Conservation (phyloP, 805 yeast species). For the Zygosaccharomyces bisporus region DNA sequence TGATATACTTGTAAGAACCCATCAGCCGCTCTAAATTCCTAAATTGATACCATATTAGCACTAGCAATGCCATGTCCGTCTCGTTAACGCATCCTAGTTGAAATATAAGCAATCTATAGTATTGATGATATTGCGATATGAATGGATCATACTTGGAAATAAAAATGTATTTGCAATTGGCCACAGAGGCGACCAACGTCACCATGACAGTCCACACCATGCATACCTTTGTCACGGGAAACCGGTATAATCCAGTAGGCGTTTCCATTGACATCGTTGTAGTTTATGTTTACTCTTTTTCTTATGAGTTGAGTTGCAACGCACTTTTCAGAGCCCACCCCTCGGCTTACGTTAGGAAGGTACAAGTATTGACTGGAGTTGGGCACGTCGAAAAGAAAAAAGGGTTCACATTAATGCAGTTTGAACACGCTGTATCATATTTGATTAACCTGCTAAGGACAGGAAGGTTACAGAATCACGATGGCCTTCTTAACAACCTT, state of each 20-base stretch:
- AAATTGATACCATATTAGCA: constrained; percentile 47
- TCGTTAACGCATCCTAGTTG: constrained; percentile 57
- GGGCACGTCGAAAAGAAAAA: not conserved
- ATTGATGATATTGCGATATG: constrained; percentile 51
- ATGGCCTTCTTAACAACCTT: constrained; percentile 24
- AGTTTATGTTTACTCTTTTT: not conserved
- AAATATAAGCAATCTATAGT: constrained; percentile 49
- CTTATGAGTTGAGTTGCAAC: not conserved
- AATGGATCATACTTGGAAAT: constrained; percentile 43
- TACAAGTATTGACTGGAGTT: not conserved
- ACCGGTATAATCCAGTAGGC: constrained; percentile 23
- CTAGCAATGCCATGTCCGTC: constrained; percentile 48
- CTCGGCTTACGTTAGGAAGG: not conserved
- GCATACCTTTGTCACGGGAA: constrained; percentile 30
- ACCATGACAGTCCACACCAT: constrained; percentile 27
- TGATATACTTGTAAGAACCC: constrained; percentile 53
- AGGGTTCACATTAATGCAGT: constrained; percentile 4
- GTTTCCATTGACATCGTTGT: constrained; percentile 22
- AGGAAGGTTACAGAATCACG: not conserved
- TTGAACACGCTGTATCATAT: constrained; percentile 9
- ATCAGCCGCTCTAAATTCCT: constrained; percentile 55
- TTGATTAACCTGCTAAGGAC: constrained; percentile 9
- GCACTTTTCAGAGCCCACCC: not conserved
- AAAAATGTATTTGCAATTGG: constrained; percentile 30
- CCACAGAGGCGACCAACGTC: constrained; percentile 29